Evolutionary conservation across 164 flowering plant genomes (phyloP).

Genomic region (Stephania cephalantha): DNA sequence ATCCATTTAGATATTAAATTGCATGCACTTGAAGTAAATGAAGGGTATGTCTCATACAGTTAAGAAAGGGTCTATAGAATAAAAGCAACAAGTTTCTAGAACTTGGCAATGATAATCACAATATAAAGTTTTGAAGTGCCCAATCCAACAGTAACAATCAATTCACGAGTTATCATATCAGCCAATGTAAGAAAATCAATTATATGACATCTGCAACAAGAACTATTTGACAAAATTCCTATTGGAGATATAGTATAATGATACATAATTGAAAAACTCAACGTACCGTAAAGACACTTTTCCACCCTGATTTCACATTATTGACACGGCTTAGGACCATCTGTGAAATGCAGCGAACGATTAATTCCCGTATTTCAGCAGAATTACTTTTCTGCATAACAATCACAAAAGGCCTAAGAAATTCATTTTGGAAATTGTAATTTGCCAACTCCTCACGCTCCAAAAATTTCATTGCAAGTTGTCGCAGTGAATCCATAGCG

Average conservation of each 20-base stretch:
- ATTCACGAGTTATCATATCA: background rate
- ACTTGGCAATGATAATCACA: background rate
- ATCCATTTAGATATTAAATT: background rate
- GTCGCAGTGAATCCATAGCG: slow-evolving; percentile 97
- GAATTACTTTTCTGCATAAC: slow-evolving; percentile 94
- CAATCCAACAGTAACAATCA: background rate
- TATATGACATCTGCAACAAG: background rate
- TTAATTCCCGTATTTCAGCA: slow-evolving; percentile 87
- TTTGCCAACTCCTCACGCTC: slow-evolving; percentile 98
- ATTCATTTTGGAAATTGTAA: slow-evolving; percentile 97
- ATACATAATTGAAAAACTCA: slow-evolving; percentile 4
- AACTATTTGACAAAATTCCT: background rate
- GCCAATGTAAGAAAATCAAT: background rate
- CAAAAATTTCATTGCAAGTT: slow-evolving; percentile 93
- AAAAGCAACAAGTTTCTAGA: background rate
- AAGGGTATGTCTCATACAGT: background rate
- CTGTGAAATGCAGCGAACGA: slow-evolving; percentile 96
- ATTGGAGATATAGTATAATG: slow-evolving; percentile 3
- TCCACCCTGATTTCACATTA: slow-evolving; percentile 99
- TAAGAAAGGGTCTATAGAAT: background rate
- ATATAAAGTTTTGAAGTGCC: background rate
- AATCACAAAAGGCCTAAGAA: slow-evolving; percentile 89
- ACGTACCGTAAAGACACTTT: slow-evolving; percentile 93
- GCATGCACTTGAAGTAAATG: background rate
- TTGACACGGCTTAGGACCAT: slow-evolving; percentile 98